phyloP scores from a whole-genome alignment of 2,329 filamentous ascomycete species.

The Trematosphaeria pertusa region DNA sequence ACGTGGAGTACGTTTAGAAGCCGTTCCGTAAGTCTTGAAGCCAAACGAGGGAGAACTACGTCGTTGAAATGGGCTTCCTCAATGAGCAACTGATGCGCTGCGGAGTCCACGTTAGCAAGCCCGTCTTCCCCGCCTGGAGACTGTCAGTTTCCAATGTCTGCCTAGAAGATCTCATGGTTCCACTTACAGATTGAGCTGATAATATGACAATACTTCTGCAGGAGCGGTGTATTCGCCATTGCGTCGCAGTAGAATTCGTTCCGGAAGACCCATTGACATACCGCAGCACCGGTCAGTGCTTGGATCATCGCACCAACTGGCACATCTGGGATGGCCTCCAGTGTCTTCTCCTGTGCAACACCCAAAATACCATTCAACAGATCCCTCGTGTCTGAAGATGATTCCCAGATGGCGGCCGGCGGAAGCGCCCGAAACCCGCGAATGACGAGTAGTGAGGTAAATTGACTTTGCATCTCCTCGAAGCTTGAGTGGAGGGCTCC shows the following conservation, averaged over 20 bases:
- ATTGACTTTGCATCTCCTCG: neutral
- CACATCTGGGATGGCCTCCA: no score
- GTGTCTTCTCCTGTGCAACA: no score
- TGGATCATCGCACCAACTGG: conserved; percentile 1
- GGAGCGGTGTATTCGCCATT: conserved; percentile 8
- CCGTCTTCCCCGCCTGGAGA: neutral
- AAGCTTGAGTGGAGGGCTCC: neutral
- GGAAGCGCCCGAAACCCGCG: no score
- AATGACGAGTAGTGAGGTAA: no score
- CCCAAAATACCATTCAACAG: neutral
- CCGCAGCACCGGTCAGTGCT: conserved; percentile 11
- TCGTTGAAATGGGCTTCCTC: neutral
- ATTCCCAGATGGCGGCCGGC: no score
- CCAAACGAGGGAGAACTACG: neutral
- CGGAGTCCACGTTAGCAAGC: neutral
- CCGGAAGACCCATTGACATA: conserved; percentile 11
- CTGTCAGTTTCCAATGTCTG: neutral
- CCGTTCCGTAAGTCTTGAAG: neutral
- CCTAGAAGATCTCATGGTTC: neutral
- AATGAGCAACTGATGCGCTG: neutral
- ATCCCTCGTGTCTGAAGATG: no score
- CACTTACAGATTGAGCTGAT: neutral
- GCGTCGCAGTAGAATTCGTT: neutral
- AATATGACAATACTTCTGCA: conserved; percentile 7
- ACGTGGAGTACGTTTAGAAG: neutral